Percentiles rank a stretch among this genome's conserved stretches.
These are phyloP conservation scores for Blastobotrys muscicola DNA, from an alignment of 805 yeast genomes.

Conservation along the genomic window DNA sequence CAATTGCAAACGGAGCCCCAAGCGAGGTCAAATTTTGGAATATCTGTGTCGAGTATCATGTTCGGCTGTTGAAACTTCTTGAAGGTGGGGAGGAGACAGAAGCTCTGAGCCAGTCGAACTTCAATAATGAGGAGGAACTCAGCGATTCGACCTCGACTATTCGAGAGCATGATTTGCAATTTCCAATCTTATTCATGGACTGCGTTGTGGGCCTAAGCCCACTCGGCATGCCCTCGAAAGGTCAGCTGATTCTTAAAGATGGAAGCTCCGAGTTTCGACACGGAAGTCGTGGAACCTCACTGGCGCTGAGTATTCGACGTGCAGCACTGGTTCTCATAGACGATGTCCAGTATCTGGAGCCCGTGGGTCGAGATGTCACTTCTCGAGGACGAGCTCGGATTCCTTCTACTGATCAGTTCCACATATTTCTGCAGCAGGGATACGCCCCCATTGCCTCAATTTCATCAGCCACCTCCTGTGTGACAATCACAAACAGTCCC, in stretches of 20 bases:
- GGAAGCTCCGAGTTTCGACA: slow-evolving; percentile 45
- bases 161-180: slow-evolving; percentile 7
- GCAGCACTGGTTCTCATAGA: slow-evolving; percentile 53
- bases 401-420: slow-evolving; percentile 22
- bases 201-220: slow-evolving; percentile 59
- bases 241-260: slow-evolving; percentile 40
- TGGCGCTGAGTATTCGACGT: slow-evolving; percentile 36
- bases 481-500: slow-evolving; percentile 14
- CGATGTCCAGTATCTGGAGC: slow-evolving; percentile 35
- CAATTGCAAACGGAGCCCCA: slow-evolving; percentile 28
- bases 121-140: slow-evolving; percentile 6
- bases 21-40: slow-evolving; percentile 40
- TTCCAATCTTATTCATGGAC: slow-evolving; percentile 33
- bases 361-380: slow-evolving; percentile 14
- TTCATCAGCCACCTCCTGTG: slow-evolving; percentile 21
- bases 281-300: slow-evolving; percentile 27
- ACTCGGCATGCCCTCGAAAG: slow-evolving; percentile 45
- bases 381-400: neutral
- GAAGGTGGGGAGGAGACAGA: slow-evolving; percentile 18
- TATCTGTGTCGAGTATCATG: slow-evolving; percentile 45
- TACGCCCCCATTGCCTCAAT: slow-evolving; percentile 42
- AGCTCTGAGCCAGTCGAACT: slow-evolving; percentile 4
- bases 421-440: slow-evolving; percentile 39
- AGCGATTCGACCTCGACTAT: slow-evolving; percentile 12
- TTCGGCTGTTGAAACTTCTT: slow-evolving; percentile 45